These are phyloP conservation scores for Canavalia ensiformis DNA, from an alignment of 306 rosid species.

Conservation along the genomic window DNA sequence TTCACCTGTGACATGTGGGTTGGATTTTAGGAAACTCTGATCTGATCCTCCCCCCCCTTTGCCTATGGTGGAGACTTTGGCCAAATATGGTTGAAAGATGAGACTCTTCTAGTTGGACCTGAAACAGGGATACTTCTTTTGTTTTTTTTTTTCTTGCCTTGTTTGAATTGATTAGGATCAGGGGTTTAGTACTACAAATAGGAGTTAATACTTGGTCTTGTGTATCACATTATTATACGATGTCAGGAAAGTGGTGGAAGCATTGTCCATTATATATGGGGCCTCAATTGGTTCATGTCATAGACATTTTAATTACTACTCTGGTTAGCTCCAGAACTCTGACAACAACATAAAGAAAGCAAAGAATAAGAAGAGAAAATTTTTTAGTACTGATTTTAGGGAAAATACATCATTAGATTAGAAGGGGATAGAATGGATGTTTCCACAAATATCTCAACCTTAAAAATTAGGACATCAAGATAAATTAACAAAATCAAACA, in stretches of 20 bases:
- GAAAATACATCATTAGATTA: not conserved
- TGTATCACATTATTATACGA: too few relatives aligned
- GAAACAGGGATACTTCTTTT: too few relatives aligned
- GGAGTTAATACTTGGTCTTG: too few relatives aligned
- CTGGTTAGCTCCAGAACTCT: not conserved
- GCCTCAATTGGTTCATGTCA: not conserved
- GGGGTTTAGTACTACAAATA: too few relatives aligned
- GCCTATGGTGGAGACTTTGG: too few relatives aligned
- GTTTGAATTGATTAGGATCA: too few relatives aligned
- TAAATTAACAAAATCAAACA: not conserved
- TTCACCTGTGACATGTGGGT: too few relatives aligned
- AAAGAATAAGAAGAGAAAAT: not conserved
- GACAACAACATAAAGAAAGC: not conserved
- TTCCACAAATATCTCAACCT: conserved; percentile 4
- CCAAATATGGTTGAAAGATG: too few relatives aligned
- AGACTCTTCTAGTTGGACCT: too few relatives aligned
- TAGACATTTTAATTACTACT: not conserved
- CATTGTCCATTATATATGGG: not conserved
- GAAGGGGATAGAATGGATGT: not conserved
- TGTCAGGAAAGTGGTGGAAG: not conserved
- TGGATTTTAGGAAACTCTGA: too few relatives aligned
- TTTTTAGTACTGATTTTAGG: not conserved
- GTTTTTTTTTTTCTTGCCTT: too few relatives aligned
- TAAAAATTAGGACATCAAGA: not conserved
- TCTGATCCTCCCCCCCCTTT: too few relatives aligned